These are phyloP conservation scores for Leccinum variicolor DNA, from an alignment of 768 basidiomycete species.

Conservation along the genomic window DNA sequence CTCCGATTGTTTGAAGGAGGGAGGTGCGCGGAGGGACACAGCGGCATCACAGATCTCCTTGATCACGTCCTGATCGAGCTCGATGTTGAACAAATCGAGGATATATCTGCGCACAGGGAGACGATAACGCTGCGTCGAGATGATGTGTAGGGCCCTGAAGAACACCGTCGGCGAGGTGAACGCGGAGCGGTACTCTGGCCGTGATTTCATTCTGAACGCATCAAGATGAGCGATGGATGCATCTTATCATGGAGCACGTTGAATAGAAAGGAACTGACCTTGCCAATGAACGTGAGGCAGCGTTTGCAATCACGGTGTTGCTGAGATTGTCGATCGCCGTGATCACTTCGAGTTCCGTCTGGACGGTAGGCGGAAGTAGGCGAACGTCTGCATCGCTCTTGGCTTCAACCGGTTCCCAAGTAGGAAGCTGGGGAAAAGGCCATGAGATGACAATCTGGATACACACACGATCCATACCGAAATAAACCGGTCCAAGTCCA, in stretches of 20 bases:
- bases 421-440: constrained; percentile 54
- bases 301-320: constrained; percentile 94
- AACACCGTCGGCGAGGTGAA: constrained; percentile 79
- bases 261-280: constrained; percentile 46
- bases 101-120: constrained; percentile 91
- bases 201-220: constrained; percentile 66
- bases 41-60: constrained; percentile 51
- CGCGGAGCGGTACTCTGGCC: constrained; percentile 66
- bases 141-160: constrained; percentile 81
- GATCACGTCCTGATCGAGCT: constrained; percentile 63
- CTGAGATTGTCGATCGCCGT: constrained; percentile 90
- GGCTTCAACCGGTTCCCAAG: constrained; percentile 49
- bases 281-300: constrained; percentile 86
- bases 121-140: constrained; percentile 88
- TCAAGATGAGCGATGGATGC: background rate
- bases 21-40: constrained; percentile 46
- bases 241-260: background rate
- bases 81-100: constrained; percentile 87
- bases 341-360: constrained; percentile 78
- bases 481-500: constrained; percentile 77
- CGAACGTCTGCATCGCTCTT: constrained; percentile 38
- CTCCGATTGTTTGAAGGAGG: constrained; percentile 41
- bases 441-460: constrained; percentile 2
- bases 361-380: constrained; percentile 61
- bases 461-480: constrained; percentile 48